Base-by-base conservation (phyloP, 148 eudicot genomes). In the Vaccinium darrowii region DNA sequence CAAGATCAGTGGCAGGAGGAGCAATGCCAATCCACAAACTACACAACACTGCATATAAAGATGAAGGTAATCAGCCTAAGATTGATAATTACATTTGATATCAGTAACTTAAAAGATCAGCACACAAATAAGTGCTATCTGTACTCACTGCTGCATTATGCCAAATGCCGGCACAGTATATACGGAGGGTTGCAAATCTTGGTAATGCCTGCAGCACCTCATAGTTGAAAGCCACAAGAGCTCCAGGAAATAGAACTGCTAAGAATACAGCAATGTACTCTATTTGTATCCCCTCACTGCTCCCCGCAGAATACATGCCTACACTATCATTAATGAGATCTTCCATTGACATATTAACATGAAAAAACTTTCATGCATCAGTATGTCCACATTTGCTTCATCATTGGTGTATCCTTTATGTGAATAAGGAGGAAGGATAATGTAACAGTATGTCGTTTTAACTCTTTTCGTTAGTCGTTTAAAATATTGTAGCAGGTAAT, bases 91-190 rank as follows among this genome's bases (percentile, higher is more conserved):
- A 76, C 76, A 76, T 80, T 9, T 13, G 8, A 30, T 21, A 47
- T 8, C 53, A 0, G 43, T 16, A 51, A 56, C 13, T 72, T n/a
- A 25, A 73, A 63, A 21, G 50, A 86, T 15, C 5, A 39, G 25
- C 81, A 69, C 8, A 14, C 50, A 76, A 2, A 54, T 84, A 47
- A 53, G 63, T 51, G 74, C 25, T 15, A 65, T 84, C 18, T 10
- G 30, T 23, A 92, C 98, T 91, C 86, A 96, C 99, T 82, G 87
- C 93, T 65, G 97, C 98, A 90, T 96, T 96, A 82, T 96, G 99
- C 98, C 98, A 95, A 81, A 96, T 90, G 78, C 99, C 99, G 88
- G 99, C 99, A 95, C 95, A 92, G 86, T 93, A 96, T 87, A 96
- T 89, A 63, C 96, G 95, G 87, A 96, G 99, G 84, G 92, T 88